Evolutionary conservation across 2,329 filamentous ascomycete species (phyloP).

Genomic region (Cladophialophora yegresii): DNA sequence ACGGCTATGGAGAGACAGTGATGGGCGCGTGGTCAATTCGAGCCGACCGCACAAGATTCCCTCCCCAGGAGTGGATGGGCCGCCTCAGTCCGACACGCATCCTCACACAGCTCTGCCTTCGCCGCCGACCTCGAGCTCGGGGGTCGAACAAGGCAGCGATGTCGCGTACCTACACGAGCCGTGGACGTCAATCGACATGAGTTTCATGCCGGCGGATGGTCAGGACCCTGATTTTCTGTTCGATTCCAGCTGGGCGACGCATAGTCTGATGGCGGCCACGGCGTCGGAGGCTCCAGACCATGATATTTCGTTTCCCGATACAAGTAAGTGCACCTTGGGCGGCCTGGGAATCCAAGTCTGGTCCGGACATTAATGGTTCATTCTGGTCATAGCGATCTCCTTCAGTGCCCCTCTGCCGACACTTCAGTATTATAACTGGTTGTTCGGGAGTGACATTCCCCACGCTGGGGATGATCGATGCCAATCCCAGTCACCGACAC

Average conservation of each 20-base stretch:
- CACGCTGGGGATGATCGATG: conserved; percentile 60
- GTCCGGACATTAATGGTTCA: background rate
- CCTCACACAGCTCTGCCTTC: background rate
- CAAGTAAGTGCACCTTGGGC: background rate
- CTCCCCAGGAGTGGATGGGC: background rate
- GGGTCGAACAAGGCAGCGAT: background rate
- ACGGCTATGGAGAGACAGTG: conserved; percentile 51
- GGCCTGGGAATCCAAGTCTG: background rate
- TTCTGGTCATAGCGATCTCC: background rate
- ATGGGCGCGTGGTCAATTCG: conserved; percentile 50
- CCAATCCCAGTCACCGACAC: conserved; percentile 52
- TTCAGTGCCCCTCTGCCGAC: conserved; percentile 1
- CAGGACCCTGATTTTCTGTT: background rate
- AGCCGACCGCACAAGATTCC: background rate
- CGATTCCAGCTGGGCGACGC: background rate
- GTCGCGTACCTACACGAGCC: background rate
- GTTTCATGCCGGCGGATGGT: background rate
- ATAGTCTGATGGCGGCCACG: background rate
- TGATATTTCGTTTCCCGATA: background rate
- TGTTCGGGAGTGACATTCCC: conserved; percentile 56
- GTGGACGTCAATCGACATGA: background rate
- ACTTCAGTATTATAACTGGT: background rate
- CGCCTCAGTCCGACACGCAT: background rate
- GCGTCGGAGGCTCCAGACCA: background rate
- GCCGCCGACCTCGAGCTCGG: background rate